Evolutionary conservation across 208 protist species (phyloP).

Genomic region (Crithidia expoeki): DNA sequence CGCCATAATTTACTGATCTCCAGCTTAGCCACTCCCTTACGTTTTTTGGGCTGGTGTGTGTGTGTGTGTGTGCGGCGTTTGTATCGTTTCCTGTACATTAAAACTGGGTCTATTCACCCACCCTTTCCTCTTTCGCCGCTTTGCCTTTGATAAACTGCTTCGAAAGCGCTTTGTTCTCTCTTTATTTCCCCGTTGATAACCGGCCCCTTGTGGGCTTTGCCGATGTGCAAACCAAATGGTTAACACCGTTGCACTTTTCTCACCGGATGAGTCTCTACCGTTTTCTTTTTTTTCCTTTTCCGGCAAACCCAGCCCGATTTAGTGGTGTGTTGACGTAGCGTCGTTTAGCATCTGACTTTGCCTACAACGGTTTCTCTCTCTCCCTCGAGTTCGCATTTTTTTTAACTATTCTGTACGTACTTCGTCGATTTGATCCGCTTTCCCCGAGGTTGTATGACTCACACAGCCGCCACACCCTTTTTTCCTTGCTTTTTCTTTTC

Average conservation of each 20-base stretch:
- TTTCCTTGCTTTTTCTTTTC: too few relatives aligned
- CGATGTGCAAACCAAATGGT: too few relatives aligned
- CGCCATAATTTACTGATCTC: not conserved
- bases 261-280: not conserved
- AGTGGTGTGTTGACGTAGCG: not conserved
- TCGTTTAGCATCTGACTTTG: not conserved
- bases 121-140: not conserved
- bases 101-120: not conserved
- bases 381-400: too few relatives aligned
- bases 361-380: too few relatives aligned
- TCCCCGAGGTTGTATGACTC: not conserved
- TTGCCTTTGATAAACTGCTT: conserved; percentile 1
- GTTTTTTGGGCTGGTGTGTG: too few relatives aligned
- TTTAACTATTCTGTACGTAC: not conserved
- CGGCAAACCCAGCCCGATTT: not conserved
- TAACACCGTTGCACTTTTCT: too few relatives aligned
- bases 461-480: not conserved
- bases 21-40: too few relatives aligned
- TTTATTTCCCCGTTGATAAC: not conserved
- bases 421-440: not conserved
- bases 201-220: too few relatives aligned
- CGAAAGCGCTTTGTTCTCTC: too few relatives aligned
- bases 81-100: conserved; percentile 3
- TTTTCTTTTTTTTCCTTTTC: not conserved
- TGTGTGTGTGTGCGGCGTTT: not conserved